Conservation (phyloP, 129 eudicot genomes). For the Lactuca sativa region DNA sequence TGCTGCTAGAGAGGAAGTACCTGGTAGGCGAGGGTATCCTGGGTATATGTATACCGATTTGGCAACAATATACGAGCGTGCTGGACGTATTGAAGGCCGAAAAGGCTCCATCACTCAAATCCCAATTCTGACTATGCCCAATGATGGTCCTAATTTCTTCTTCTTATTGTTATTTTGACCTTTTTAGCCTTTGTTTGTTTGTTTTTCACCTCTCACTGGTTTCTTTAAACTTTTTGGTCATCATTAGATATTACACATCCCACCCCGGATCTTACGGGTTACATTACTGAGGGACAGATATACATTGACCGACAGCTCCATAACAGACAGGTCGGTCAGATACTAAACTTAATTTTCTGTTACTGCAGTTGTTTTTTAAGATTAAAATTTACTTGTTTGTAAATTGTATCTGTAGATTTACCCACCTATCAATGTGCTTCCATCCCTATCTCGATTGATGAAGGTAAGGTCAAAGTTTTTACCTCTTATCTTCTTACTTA, state of each 20-base stretch:
- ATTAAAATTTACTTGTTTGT: conserved; percentile 5
- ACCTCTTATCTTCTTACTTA: neutral
- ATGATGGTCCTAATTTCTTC: conserved; percentile 64
- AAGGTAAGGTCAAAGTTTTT: conserved; percentile 51
- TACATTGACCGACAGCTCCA: conserved; percentile 94
- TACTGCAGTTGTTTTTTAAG: neutral
- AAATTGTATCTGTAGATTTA: conserved; percentile 57
- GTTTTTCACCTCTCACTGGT: neutral
- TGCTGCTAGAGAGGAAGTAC: conserved; percentile 99
- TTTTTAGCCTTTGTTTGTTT: neutral
- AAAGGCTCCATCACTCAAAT: conserved; percentile 95
- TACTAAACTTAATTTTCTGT: no score
- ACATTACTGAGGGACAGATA: conserved; percentile 97
- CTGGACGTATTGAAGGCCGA: conserved; percentile 98
- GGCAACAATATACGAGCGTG: conserved; percentile 96
- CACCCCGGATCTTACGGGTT: conserved; percentile 99
- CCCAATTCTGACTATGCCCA: conserved; percentile 95
- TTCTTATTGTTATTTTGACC: neutral
- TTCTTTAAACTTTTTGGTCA: neutral
- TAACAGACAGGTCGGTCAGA: conserved; percentile 71
- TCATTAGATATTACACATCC: conserved; percentile 95
- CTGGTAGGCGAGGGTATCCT: conserved; percentile 99
- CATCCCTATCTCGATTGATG: conserved; percentile 94
- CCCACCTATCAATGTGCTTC: conserved; percentile 97
- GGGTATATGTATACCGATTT: conserved; percentile 99